Evolutionary conservation across 2,329 filamentous ascomycete species (phyloP).

Genomic region (Microsporum canis): DNA sequence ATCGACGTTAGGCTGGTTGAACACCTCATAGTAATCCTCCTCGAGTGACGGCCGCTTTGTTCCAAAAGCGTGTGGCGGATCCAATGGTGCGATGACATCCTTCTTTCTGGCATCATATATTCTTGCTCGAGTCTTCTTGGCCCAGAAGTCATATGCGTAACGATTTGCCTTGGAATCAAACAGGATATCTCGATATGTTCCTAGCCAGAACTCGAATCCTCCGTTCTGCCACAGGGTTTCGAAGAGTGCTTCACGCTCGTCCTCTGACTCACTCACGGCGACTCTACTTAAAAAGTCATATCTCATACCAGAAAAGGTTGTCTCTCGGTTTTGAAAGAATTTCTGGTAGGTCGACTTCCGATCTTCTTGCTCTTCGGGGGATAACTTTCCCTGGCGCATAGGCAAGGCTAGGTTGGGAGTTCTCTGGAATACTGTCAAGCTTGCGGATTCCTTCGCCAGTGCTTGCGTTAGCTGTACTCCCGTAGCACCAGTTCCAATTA

Average conservation of each 20-base stretch:
- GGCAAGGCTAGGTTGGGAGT: slow-evolving; percentile 55
- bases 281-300: slow-evolving; percentile 44
- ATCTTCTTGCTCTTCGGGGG: slow-evolving; percentile 39
- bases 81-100: slow-evolving; percentile 43
- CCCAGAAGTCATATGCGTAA: slow-evolving; percentile 46
- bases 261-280: slow-evolving; percentile 42
- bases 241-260: slow-evolving; percentile 40
- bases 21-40: slow-evolving; percentile 41
- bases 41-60: slow-evolving; percentile 43
- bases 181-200: slow-evolving; percentile 42
- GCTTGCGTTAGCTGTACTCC: slow-evolving; percentile 55
- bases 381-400: slow-evolving; percentile 44
- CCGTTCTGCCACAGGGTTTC: slow-evolving; percentile 41
- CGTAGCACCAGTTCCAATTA: slow-evolving; percentile 55
- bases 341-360: slow-evolving; percentile 34
- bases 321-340: slow-evolving; percentile 42
- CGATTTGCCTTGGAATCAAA: slow-evolving; percentile 39
- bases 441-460: slow-evolving; percentile 42
- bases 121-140: slow-evolving; percentile 40
- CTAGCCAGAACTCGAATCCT: slow-evolving; percentile 45
- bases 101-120: slow-evolving; percentile 41
- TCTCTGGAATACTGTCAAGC: slow-evolving; percentile 47
- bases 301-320: slow-evolving; percentile 45
- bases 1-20: slow-evolving; percentile 38
- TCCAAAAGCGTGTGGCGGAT: slow-evolving; percentile 46